Conservation (phyloP, 148 eudicot species). For the Chenopodium quinoa region DNA sequence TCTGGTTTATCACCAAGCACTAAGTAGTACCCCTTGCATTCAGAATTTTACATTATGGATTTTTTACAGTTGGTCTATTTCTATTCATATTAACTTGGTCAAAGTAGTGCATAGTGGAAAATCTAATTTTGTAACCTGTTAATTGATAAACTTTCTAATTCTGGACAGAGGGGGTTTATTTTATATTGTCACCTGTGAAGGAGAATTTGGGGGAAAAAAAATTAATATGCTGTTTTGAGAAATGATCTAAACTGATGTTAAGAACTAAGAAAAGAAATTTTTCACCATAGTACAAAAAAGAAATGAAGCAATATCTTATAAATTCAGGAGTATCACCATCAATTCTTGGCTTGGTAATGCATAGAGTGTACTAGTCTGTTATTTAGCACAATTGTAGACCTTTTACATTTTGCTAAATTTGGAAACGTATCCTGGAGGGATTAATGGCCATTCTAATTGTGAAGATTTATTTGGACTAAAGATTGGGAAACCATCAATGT, state of each 20-base stretch:
- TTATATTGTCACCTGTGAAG: not conserved
- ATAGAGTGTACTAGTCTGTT: not conserved
- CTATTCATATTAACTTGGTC: too few species aligned
- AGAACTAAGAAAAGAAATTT: not conserved
- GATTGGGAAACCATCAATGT: not conserved
- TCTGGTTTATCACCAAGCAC: not conserved
- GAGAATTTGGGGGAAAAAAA: not conserved
- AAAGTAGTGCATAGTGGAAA: too few species aligned
- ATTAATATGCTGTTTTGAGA: not conserved
- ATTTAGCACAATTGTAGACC: not conserved
- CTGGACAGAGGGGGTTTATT: too few species aligned
- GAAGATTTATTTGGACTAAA: too few species aligned
- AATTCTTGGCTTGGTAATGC: not conserved
- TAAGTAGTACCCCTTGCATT: not conserved
- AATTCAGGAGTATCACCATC: not conserved
- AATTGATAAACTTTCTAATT: too few species aligned
- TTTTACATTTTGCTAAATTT: not conserved
- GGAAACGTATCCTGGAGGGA: not conserved
- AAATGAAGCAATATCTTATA: not conserved
- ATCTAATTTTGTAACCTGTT: too few species aligned
- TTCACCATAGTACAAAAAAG: not conserved
- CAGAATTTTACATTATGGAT: not conserved
- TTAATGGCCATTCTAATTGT: not conserved
- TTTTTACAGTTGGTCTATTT: too few species aligned
- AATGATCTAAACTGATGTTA: not conserved